These are phyloP conservation scores for Chlamydomonas schloesseri DNA, from an alignment of 139 green algal species.

Conservation along the genomic window DNA sequence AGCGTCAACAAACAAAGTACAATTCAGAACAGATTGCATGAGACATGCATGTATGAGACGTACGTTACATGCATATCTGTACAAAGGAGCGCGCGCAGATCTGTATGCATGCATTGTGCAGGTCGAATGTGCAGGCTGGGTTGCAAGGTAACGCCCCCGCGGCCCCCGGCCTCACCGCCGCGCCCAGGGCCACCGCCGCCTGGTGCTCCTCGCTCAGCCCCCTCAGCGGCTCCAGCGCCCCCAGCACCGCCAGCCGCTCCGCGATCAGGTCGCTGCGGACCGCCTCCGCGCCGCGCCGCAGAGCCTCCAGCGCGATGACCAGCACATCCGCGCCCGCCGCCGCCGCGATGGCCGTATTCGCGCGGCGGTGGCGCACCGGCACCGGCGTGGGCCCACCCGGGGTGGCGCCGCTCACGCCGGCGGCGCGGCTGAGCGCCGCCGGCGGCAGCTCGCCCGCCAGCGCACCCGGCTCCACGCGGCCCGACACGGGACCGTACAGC, in stretches of 20 bases:
- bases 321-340: background rate
- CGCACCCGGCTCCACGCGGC: background rate
- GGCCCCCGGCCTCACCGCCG: too few species aligned
- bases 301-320: slow-evolving; percentile 6
- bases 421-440: background rate
- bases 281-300: slow-evolving; percentile 21
- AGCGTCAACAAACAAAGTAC: too few species aligned
- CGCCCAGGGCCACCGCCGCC: slow-evolving; percentile 28
- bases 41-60: too few species aligned
- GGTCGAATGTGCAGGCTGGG: too few species aligned
- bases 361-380: background rate
- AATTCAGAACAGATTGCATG: too few species aligned
- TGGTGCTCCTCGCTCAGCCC: slow-evolving; percentile 31
- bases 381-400: background rate
- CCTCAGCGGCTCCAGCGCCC: slow-evolving; percentile 36
- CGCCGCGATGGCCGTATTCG: background rate
- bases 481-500: background rate
- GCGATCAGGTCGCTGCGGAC: slow-evolving; percentile 5
- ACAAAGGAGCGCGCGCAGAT: too few species aligned
- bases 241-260: slow-evolving; percentile 11
- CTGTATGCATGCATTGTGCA: too few species aligned
- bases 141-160: too few species aligned
- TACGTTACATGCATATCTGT: too few species aligned
- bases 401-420: background rate
- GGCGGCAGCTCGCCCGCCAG: slow-evolving; percentile 26